These are phyloP conservation scores for Melastoma malabathricum DNA, from an alignment of 345 rosid species.

Conservation along the genomic window DNA sequence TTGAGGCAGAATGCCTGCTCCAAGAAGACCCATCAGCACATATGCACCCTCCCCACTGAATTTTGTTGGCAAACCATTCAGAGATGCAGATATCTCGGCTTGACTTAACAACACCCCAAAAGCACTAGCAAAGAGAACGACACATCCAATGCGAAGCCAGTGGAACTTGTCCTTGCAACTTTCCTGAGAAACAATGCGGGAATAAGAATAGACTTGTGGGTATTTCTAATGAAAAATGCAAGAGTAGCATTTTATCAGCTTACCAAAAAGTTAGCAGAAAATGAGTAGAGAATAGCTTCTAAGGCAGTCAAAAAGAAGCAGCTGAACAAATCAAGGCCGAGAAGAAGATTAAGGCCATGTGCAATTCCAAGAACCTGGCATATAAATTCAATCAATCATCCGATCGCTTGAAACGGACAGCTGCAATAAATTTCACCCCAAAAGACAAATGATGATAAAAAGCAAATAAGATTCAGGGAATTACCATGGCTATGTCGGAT, in stretches of 20 bases:
- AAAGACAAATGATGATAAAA: background rate
- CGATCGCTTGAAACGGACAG: background rate
- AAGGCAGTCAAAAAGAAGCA: conserved; percentile 74
- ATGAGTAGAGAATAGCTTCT: conserved; percentile 73
- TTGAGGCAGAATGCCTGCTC: conserved; percentile 93
- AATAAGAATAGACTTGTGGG: background rate
- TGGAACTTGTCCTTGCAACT: conserved; percentile 40
- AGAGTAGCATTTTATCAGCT: conserved; percentile 3
- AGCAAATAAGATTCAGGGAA: conserved; percentile 7
- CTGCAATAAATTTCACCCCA: background rate
- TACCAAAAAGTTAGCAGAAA: conserved; percentile 68
- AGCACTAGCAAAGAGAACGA: conserved; percentile 44
- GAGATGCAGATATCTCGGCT: conserved; percentile 56
- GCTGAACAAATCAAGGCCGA: conserved; percentile 72
- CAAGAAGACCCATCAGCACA: conserved; percentile 91
- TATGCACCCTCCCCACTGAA: conserved; percentile 66
- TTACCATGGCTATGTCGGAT: conserved; percentile 79
- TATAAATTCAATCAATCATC: conserved; percentile 14
- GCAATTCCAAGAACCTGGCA: conserved; percentile 84
- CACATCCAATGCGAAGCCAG: conserved; percentile 42
- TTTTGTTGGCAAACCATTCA: conserved; percentile 39
- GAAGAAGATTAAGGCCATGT: conserved; percentile 77
- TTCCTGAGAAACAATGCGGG: conserved; percentile 40
- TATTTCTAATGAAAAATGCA: background rate
- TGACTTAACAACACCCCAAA: conserved; percentile 67